Conservation (phyloP, 495 filamentous ascomycete species). For the Xylaria acuta region DNA sequence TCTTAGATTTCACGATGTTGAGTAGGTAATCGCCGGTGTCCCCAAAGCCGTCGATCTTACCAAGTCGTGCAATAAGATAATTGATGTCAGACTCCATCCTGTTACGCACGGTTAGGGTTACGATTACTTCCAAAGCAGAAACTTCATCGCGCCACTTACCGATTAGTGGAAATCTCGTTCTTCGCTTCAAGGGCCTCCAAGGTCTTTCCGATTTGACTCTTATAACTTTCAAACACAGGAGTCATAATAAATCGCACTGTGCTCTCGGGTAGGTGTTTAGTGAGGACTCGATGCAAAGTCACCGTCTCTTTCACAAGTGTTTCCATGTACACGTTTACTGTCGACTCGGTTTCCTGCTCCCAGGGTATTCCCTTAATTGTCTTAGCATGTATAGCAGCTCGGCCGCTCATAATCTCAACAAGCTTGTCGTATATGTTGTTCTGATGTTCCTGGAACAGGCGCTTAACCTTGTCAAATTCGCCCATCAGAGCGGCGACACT, state of each 20-base stretch:
- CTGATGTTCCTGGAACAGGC: conserved; percentile 91
- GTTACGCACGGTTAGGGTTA: conserved; percentile 8
- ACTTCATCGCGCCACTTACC: conserved; percentile 58
- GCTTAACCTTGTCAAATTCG: conserved; percentile 92
- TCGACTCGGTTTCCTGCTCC: conserved; percentile 56
- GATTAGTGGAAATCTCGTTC: conserved; percentile 70
- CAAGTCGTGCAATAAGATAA: conserved; percentile 73
- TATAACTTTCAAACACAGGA: conserved; percentile 86
- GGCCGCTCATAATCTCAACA: conserved; percentile 90
- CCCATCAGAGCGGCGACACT: conserved; percentile 64
- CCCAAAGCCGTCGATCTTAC: conserved; percentile 81
- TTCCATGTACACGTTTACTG: conserved; percentile 82
- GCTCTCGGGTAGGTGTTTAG: conserved; percentile 80
- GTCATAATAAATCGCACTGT: conserved; percentile 86
- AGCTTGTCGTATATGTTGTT: conserved; percentile 93
- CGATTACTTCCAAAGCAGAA: not conserved
- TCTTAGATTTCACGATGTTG: conserved; percentile 70
- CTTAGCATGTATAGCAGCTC: conserved; percentile 73
- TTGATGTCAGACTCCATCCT: conserved; percentile 85
- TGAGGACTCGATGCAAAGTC: conserved; percentile 85
- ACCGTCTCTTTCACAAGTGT: conserved; percentile 86
- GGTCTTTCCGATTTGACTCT: conserved; percentile 78
- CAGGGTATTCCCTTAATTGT: conserved; percentile 79
- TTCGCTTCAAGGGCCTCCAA: conserved; percentile 70
- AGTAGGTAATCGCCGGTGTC: conserved; percentile 72